Evolutionary conservation across 768 basidiomycete species (phyloP).

Genomic region (Pleurotus tuber-regium): DNA sequence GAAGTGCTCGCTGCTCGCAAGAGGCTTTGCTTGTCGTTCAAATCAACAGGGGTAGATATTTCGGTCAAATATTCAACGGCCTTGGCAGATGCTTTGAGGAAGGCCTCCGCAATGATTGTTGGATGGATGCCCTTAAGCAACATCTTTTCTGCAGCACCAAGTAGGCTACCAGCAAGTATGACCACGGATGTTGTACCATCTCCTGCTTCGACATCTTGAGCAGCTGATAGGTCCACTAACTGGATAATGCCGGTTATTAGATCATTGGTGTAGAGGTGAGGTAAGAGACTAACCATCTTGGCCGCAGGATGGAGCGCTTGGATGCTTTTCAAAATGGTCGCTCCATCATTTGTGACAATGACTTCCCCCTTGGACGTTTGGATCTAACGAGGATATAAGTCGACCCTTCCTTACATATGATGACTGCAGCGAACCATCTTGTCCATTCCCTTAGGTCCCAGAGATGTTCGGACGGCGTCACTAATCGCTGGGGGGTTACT

Average conservation of each 20-base stretch:
- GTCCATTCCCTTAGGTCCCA: conserved; percentile 98
- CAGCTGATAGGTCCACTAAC: conserved; percentile 96
- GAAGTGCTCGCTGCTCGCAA: conserved; percentile 93
- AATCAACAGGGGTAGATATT: conserved; percentile 88
- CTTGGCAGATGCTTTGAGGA: conserved; percentile 88
- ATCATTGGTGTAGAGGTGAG: conserved; percentile 1
- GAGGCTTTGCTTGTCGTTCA: conserved; percentile 81
- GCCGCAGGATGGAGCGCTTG: conserved; percentile 97
- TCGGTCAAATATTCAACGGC: conserved; percentile 93
- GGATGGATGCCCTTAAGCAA: conserved; percentile 96
- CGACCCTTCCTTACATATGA: conserved; percentile 3
- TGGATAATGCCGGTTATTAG: conserved; percentile 29
- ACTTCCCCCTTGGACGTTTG: conserved; percentile 96
- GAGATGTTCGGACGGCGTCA: conserved; percentile 93
- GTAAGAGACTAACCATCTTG: conserved; percentile 69
- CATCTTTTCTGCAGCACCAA: conserved; percentile 96
- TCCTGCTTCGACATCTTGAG: conserved; percentile 97
- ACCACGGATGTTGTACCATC: conserved; percentile 99
- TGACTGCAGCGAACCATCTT: conserved; percentile 77
- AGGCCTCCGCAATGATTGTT: conserved; percentile 94
- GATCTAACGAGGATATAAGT: conserved; percentile 52
- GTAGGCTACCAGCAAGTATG: conserved; percentile 88
- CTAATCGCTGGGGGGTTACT: conserved; percentile 71
- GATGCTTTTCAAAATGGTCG: conserved; percentile 93
- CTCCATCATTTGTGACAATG: conserved; percentile 98